phyloP scores from a whole-genome alignment of 2,329 filamentous ascomycete species.

The Hysterium pulicare region DNA sequence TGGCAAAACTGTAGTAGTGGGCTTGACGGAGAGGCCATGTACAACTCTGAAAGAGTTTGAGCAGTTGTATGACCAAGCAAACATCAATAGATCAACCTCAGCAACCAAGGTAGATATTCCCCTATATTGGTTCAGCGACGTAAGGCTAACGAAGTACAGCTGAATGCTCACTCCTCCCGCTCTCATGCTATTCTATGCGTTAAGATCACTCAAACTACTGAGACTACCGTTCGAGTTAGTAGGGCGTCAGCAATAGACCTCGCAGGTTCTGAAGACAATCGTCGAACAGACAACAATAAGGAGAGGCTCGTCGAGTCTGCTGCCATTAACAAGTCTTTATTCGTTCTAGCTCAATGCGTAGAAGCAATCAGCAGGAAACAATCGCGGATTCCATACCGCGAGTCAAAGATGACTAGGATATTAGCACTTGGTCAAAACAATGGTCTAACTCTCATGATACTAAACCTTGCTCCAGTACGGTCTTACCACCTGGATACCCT shows the following conservation, averaged over 20 bases:
- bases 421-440: conserved; percentile 91
- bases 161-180: conserved; percentile 86
- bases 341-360: conserved; percentile 90
- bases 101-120: conserved; percentile 64
- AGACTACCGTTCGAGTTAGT: conserved; percentile 65
- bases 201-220: conserved; percentile 74
- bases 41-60: conserved; percentile 87
- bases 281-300: conserved; percentile 88
- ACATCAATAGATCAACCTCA: conserved; percentile 84
- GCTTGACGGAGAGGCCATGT: conserved; percentile 78
- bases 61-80: conserved; percentile 82
- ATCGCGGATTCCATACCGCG: conserved; percentile 80
- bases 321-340: conserved; percentile 95
- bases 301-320: conserved; percentile 92
- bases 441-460: conserved; percentile 92
- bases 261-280: conserved; percentile 92
- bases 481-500: conserved; percentile 92
- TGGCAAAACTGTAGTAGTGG: conserved; percentile 82
- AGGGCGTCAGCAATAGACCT: conserved; percentile 92
- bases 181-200: conserved; percentile 90
- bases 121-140: background rate
- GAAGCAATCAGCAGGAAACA: conserved; percentile 83
- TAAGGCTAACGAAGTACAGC: conserved; percentile 36
- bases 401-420: conserved; percentile 97
- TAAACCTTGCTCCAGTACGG: conserved; percentile 87